Evolutionary conservation across 805 yeast genomes (phyloP).

Genomic region (Nakazawaea ishiwadae): DNA sequence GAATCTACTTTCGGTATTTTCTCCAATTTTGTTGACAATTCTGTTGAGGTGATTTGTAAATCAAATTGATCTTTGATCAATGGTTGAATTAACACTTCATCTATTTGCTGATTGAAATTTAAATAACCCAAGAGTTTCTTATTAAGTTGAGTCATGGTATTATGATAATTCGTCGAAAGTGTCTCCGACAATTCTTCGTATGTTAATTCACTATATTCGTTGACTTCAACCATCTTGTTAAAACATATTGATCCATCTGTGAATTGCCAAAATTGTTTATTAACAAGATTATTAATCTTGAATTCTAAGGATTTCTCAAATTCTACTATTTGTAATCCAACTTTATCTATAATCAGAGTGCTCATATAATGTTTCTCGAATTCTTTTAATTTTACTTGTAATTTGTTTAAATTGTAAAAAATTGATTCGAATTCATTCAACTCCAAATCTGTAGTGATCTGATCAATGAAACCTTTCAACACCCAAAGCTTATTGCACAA

Average conservation of each 20-base stretch:
- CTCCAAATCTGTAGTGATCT: constrained; percentile 3
- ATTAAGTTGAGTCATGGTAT: not conserved
- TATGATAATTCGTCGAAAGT: not conserved
- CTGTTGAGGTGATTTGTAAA: not conserved
- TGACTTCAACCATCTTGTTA: constrained; percentile 1
- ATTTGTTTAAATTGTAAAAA: constrained; percentile 8
- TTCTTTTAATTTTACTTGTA: constrained; percentile 6
- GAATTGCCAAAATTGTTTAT: constrained; percentile 7
- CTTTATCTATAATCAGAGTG: constrained; percentile 5
- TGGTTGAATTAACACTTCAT: constrained; percentile 7
- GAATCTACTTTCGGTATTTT: constrained; percentile 4
- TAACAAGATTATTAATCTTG: not conserved
- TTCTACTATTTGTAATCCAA: not conserved
- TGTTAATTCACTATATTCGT: constrained; percentile 10
- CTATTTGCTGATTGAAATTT: constrained; percentile 8
- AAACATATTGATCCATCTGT: not conserved
- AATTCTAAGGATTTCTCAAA: constrained; percentile 3
- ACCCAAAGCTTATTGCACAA: constrained; percentile 10
- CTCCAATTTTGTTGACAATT: not conserved
- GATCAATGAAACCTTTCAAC: constrained; percentile 11
- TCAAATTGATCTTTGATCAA: constrained; percentile 5
- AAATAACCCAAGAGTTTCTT: constrained; percentile 1
- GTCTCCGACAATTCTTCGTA: constrained; percentile 9
- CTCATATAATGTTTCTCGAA: not conserved
- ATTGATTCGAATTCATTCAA: constrained; percentile 12